Evolutionary conservation across 805 yeast species (phyloP).

Genomic region (baker's yeast (Saccharomyces cerevisiae)): DNA sequence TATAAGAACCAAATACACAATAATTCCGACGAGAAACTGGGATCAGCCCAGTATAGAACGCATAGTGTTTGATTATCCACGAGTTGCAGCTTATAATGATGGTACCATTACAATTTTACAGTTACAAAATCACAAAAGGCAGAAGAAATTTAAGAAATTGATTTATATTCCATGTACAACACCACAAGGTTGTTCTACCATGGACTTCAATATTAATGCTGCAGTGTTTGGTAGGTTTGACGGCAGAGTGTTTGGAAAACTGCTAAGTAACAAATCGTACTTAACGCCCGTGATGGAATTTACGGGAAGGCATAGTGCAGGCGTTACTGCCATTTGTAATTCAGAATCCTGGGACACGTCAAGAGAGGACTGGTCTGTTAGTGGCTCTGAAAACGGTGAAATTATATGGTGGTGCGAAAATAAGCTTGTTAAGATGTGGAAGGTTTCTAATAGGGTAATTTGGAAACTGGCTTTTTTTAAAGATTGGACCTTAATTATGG

Average conservation of each 20-base stretch:
- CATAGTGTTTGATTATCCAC: slow-evolving; percentile 29
- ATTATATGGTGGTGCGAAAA: slow-evolving; percentile 31
- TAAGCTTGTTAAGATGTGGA: slow-evolving; percentile 10
- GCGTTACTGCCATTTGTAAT: slow-evolving; percentile 28
- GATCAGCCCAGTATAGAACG: slow-evolving; percentile 16
- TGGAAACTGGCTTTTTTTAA: slow-evolving; percentile 16
- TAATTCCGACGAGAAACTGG: slow-evolving; percentile 13
- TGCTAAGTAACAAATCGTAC: slow-evolving; percentile 28
- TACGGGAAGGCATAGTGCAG: slow-evolving; percentile 19
- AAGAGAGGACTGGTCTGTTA: slow-evolving; percentile 22
- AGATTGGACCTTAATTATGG: slow-evolving; percentile 20
- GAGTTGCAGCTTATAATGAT: slow-evolving; percentile 30
- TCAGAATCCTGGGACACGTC: slow-evolving; percentile 18
- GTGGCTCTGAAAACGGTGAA: slow-evolving; percentile 29
- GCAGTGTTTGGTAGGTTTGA: slow-evolving; percentile 32
- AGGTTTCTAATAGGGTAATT: slow-evolving; percentile 18
- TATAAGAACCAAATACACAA: slow-evolving; percentile 26
- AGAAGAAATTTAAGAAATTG: slow-evolving; percentile 21
- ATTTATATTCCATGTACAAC: slow-evolving; percentile 32
- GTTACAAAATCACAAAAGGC: slow-evolving; percentile 16
- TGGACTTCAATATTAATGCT: slow-evolving; percentile 28
- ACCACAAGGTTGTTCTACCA: slow-evolving; percentile 32
- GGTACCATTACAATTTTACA: slow-evolving; percentile 30
- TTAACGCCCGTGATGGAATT: slow-evolving; percentile 29
- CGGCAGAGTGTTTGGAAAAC: slow-evolving; percentile 30